phyloP scores from a whole-genome alignment of 371 early-diverging fungal genomes.

The Smittium mucronatum region DNA sequence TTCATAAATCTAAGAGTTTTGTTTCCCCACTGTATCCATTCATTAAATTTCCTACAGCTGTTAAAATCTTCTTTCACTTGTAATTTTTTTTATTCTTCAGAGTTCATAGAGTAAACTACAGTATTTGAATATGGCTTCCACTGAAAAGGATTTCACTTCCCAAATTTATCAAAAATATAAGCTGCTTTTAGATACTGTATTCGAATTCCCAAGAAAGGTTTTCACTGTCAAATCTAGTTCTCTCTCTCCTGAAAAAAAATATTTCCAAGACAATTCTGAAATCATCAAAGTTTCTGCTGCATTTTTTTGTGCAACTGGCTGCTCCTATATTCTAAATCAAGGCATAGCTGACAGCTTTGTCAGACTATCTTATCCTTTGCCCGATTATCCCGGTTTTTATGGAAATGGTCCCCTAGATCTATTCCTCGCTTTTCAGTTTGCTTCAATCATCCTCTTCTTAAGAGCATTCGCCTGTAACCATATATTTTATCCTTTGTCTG shows the following conservation, averaged over 20 bases:
- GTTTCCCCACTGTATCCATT: no score
- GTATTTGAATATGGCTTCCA: no score
- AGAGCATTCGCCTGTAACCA: background rate
- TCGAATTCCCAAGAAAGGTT: background rate
- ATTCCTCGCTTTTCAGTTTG: background rate
- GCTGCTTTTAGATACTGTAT: background rate
- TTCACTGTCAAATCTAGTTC: background rate
- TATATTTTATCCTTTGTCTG: background rate
- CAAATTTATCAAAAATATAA: background rate
- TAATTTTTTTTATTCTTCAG: no score
- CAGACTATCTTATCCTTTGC: background rate
- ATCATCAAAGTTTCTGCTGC: background rate
- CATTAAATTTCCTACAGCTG: no score
- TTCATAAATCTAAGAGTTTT: no score
- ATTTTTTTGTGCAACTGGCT: background rate
- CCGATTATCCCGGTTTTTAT: background rate
- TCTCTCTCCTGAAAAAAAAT: background rate
- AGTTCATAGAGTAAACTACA: no score
- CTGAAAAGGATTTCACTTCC: no score
- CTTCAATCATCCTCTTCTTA: background rate
- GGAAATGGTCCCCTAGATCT: background rate
- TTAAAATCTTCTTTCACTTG: no score
- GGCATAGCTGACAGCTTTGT: background rate
- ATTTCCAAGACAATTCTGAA: background rate
- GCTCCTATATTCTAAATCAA: background rate